A percentile compares a stretch with the other conserved stretches of the same genome.
These are phyloP conservation scores for Macrolepiota albuminosa DNA, from an alignment of 768 basidiomycete species.

Conservation along the genomic window DNA sequence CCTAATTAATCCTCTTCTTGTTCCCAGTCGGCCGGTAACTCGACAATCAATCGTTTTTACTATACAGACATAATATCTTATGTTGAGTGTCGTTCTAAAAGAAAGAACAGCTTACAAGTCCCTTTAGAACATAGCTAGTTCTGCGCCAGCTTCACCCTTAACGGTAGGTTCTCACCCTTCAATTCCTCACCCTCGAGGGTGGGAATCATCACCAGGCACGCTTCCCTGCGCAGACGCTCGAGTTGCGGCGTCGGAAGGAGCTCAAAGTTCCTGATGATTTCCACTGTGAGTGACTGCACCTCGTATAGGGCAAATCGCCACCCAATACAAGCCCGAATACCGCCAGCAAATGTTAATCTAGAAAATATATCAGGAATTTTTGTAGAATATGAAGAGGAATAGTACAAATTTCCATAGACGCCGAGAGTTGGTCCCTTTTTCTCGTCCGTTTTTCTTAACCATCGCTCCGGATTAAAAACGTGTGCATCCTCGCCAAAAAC, in stretches of 20 bases:
- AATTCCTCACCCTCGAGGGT: slow-evolving; percentile 40
- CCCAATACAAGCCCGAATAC: slow-evolving; percentile 43
- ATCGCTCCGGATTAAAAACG: slow-evolving; percentile 51
- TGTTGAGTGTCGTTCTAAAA: not conserved
- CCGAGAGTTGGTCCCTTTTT: slow-evolving; percentile 38
- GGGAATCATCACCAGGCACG: slow-evolving; percentile 44
- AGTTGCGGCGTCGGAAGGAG: slow-evolving; percentile 39
- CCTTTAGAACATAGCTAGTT: slow-evolving; percentile 11
- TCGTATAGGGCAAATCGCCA: slow-evolving; percentile 53
- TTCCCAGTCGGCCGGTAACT: not conserved
- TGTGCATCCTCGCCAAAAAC: slow-evolving; percentile 57
- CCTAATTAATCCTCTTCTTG: no score
- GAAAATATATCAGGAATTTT: not conserved
- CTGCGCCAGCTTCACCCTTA: slow-evolving; percentile 32
- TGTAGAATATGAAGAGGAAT: not conserved
- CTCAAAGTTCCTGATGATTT: slow-evolving; percentile 56
- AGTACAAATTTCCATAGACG: slow-evolving; percentile 46
- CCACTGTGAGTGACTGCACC: slow-evolving; percentile 52
- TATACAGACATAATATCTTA: not conserved
- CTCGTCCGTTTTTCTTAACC: slow-evolving; percentile 34
- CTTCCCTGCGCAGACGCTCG: slow-evolving; percentile 35
- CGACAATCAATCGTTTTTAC: not conserved
- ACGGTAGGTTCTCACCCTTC: slow-evolving; percentile 41
- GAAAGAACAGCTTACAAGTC: not conserved
- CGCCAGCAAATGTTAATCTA: slow-evolving; percentile 45